Evolutionary conservation across 768 basidiomycete species (phyloP), one percentile per base, ranked within the genome.

Genomic region (Hypholoma sublateritium): DNA sequence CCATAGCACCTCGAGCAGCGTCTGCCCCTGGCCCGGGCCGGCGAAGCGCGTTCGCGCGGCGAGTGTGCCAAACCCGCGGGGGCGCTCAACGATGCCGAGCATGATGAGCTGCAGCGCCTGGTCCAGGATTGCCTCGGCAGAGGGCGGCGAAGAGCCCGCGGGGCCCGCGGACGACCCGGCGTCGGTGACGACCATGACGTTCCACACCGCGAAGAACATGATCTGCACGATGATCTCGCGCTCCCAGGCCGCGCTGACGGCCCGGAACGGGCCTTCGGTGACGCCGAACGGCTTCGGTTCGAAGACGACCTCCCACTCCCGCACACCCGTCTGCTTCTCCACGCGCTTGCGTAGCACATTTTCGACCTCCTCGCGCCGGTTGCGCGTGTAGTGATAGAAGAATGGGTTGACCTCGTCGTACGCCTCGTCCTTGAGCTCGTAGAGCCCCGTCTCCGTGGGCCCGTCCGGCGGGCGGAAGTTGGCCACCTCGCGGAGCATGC

Each of bases 331-430:
- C 61, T 77, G 78, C 76, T 87, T 89, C 77, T 82, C 87, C 50
- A 87, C 63, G 43, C 91, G 79, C 47, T 78, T 81, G 58, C 84
- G 80, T 47, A 95, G 74, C 4, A 90, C 81, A 41, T 78, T 83
- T 65, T 95, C 93, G 22, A 93, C 96, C 68, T 95, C 92, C 64
- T 96, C 93, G 39, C 95, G 83, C 63, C 93, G 88, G 73, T 98
- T 98, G 39, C 95, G 81, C 14, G 92, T 89, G 69, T 97, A 98
- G 67, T 98, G 95, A 67, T 89, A 91, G 76, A 95, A 97, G 74
- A 95, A 97, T 0, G 95, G 95, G 65, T 98, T 91, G 60, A 98
- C 89, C 60, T 97, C 91, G 59, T 87, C 88, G 69, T 85, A 94
- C 17, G 77, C 78, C 62, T 89, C 90, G 45, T 93, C 85, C 68